A percentile compares a stretch with the other conserved stretches of the same genome.
These are phyloP conservation scores for Fragaria vesca DNA, from an alignment of 306 rosid species.

Conservation along the genomic window DNA sequence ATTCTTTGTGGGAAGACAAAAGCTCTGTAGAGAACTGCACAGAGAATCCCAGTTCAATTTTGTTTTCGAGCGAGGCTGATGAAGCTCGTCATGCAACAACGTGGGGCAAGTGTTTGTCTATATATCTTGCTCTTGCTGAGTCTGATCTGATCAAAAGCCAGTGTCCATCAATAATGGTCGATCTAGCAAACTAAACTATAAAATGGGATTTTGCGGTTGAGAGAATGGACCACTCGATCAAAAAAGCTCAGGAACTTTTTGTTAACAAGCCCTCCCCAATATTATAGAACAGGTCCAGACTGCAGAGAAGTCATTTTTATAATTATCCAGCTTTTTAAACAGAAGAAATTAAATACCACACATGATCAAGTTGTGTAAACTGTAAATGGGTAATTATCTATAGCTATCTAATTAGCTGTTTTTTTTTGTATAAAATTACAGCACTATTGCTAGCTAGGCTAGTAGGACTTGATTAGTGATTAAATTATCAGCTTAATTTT, in stretches of 20 bases:
- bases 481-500: background rate
- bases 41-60: constrained; percentile 79
- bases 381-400: constrained; percentile 5
- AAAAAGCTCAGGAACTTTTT: constrained; percentile 23
- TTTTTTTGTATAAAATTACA: background rate
- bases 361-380: constrained; percentile 14
- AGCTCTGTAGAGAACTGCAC: constrained; percentile 35
- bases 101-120: constrained; percentile 62
- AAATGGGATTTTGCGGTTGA: constrained; percentile 5
- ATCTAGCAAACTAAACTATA: constrained; percentile 15
- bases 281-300: constrained; percentile 1
- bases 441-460: background rate
- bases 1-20: constrained; percentile 49
- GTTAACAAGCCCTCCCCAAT: background rate
- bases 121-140: background rate
- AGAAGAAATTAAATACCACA: constrained; percentile 1
- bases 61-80: constrained; percentile 36
- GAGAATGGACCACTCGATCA: constrained; percentile 21
- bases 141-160: constrained; percentile 21
- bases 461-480: background rate
- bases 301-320: background rate
- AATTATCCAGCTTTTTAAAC: background rate
- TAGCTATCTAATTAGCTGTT: constrained; percentile 5
- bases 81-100: constrained; percentile 50
- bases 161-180: constrained; percentile 32